Conservation (phyloP, 2,329 filamentous ascomycete genomes). For the Alternaria arborescens region DNA sequence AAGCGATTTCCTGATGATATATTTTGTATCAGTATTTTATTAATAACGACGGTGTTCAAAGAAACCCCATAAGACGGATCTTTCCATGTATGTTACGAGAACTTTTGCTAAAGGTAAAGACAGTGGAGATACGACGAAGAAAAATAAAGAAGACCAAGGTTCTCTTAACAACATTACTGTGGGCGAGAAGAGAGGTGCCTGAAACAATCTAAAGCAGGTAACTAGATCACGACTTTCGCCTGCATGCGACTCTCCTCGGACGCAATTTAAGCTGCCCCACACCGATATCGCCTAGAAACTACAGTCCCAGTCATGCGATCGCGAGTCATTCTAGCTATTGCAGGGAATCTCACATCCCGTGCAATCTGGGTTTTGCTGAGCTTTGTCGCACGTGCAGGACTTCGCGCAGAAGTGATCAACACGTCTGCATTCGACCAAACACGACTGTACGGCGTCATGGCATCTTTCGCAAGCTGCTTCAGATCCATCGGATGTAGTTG, state of each 20-base stretch:
- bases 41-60: background rate
- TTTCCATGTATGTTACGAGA: background rate
- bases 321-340: background rate
- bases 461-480: background rate
- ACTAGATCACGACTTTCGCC: background rate
- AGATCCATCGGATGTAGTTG: background rate
- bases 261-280: background rate
- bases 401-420: background rate
- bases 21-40: fast-evolving
- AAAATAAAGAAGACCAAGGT: background rate
- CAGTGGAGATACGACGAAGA: background rate
- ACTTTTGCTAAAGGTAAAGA: background rate
- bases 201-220: background rate
- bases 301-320: background rate
- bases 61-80: background rate
- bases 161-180: no score
- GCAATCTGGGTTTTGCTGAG: background rate
- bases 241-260: background rate
- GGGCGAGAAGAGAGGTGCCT: background rate
- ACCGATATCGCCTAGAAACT: background rate
- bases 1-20: fast-evolving
- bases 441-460: background rate
- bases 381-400: background rate
- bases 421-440: background rate
- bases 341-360: background rate